These are phyloP conservation scores for Ceratobasidium sp. DNA, from an alignment of 1,284 basidiomycete species.

Conservation along the genomic window DNA sequence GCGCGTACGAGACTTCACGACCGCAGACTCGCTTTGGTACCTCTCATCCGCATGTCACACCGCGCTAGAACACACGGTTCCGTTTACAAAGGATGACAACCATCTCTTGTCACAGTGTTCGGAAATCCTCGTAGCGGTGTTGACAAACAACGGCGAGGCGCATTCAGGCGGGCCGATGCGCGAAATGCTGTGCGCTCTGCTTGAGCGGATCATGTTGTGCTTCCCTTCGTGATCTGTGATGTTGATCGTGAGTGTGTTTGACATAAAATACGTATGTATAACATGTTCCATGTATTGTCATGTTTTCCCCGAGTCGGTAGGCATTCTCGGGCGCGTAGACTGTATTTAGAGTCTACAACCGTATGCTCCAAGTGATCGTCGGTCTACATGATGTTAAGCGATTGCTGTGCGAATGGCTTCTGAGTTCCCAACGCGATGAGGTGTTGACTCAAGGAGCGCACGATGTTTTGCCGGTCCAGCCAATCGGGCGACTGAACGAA, in stretches of 20 bases:
- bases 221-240: conserved; percentile 18
- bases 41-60: conserved; percentile 30
- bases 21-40: conserved; percentile 27
- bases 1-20: not conserved
- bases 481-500: conserved; percentile 12
- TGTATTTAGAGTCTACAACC: not conserved
- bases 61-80: not conserved
- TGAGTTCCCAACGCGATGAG: conserved; percentile 27
- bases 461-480: conserved; percentile 6
- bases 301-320: not conserved
- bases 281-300: not conserved
- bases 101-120: not conserved
- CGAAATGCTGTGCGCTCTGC: conserved; percentile 21
- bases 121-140: conserved; percentile 20
- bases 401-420: conserved; percentile 26
- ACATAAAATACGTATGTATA: no score
- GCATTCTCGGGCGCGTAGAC: not conserved
- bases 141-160: not conserved
- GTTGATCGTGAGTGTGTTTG: no score
- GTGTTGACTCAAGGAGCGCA: not conserved
- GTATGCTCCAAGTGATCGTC: conserved; percentile 1
- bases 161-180: not conserved
- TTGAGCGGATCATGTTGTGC: conserved; percentile 36
- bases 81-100: not conserved
- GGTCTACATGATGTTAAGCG: conserved; percentile 4